Base-by-base conservation (phyloP, 1,284 basidiomycete genomes). In the Neonothopanus nambi region DNA sequence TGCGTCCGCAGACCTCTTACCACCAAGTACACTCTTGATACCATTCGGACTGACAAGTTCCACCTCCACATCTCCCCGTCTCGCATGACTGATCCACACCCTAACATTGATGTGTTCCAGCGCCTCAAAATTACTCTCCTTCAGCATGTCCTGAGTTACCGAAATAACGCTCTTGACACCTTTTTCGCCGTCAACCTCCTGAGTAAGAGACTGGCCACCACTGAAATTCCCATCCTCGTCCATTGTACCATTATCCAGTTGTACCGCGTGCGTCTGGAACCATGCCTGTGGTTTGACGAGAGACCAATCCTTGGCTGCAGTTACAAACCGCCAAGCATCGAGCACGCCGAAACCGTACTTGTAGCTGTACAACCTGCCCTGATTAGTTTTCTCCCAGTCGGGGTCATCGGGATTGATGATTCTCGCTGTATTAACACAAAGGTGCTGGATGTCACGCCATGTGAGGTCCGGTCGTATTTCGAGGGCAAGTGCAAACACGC, bases 401-500 rank as follows among this genome's bases (percentile, higher is more conserved):
- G 92, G 90, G 66, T 99, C 97, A 5, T 92, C 85, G 0, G 82
- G 78, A 67, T 96, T 98, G 70, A 98, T 84, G 63, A 81, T 79
- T 17, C 85, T 80, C 1, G 92, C 91, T 1, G 87, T 91, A 56
- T 81, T 77, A 33, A 99, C 85, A 53, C 89, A 89, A 36, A 99
- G 78, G 65, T 99, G 86, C 68, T 99, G 97, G 37, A 98, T 80
- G 67, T 99, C 97, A 55, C 97, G 87, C 97, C 97, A 99, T 24
- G 91, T 90, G 24, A 99, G 81, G 45, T 99, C 95, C 15, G 95
- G 94, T 26, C 91, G 89, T 56, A 81, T 89, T 71, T 93, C 79
- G 11, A 98, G 75, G 3, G 93, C 93, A 11, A 98, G 80, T 15
- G 93, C 91, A 66, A 95, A 88, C 39, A 97, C 90, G 23, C 92